phyloP scores from a whole-genome alignment of 2,329 filamentous ascomycete species.

The Cercospora sp. region DNA sequence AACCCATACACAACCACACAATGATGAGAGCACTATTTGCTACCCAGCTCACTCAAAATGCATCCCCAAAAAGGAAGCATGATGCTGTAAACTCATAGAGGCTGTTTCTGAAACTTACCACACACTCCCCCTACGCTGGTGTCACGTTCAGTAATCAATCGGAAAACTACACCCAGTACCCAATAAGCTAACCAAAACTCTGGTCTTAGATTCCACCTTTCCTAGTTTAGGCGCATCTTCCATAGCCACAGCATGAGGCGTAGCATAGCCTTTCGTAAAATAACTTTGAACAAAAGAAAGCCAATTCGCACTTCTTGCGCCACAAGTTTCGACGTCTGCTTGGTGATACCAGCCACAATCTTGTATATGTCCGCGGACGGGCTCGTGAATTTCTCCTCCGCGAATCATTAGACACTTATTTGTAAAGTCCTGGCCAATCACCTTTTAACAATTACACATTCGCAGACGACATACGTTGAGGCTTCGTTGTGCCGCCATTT shows the following conservation, averaged over 20 bases:
- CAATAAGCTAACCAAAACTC: not conserved
- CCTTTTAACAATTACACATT: not conserved
- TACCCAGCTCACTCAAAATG: constrained; percentile 19
- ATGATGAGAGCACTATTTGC: constrained; percentile 19
- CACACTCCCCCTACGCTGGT: not conserved
- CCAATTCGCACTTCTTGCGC: not conserved
- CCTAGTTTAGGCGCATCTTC: not conserved
- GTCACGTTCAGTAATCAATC: not conserved
- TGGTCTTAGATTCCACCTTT: not conserved
- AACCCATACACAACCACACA: not conserved
- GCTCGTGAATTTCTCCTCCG: not conserved
- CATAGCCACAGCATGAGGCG: not conserved
- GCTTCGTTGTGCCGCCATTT: not conserved
- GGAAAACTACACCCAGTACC: not conserved
- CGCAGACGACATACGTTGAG: not conserved
- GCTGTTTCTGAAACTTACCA: constrained; percentile 4
- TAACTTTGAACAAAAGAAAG: not conserved
- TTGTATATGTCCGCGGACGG: not conserved
- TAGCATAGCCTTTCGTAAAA: not conserved
- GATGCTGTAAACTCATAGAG: constrained; percentile 17
- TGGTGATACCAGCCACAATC: not conserved
- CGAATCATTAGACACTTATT: not conserved
- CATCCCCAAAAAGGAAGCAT: not conserved
- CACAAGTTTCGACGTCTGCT: not conserved
- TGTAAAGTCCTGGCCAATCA: not conserved